Evolutionary conservation across 2,329 filamentous ascomycete genomes (phyloP), one percentile per base, ranked within the genome.

Genomic region (Microsporum audouinii): DNA sequence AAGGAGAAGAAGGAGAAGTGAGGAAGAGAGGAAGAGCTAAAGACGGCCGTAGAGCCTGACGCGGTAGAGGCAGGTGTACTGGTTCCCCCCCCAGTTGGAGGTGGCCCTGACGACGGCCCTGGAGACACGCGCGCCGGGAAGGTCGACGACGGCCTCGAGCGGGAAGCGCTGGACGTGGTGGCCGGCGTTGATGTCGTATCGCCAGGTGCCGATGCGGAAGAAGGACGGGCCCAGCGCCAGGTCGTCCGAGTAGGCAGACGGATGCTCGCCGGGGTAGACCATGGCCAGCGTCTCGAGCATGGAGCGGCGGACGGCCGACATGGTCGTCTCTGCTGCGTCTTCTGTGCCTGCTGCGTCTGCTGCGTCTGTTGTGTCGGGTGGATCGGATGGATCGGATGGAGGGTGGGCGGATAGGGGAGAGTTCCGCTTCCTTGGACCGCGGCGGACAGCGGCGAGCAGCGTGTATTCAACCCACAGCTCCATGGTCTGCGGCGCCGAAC

Each of bases 381-480:
- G n/a, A n/a, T n/a, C 43, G 36, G 36, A 10, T 33, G 8, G 0
- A 17, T 55, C 51, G 14, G 51, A 55, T 12, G 38, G 38, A 8
- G 7, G n/a, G n/a, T 12, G 38, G 38, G 14, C n/a, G 43, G 43
- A 27, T 47, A 12, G 43, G 3, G 60, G 51, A 10, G 58, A 57
- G n/a, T 47, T 59, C 27, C 38, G 27, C 12, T 36, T 45, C 49
- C 38, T 39, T 10, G 38, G 2, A 39, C 10, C 38, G 8, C 38
- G 45, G 6, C 2, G n/a, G 29, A 6, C 14, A 57, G 67, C 65
- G 23, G 17, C 17, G 17, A 23, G 17, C 17, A 85, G 79, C 17
- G 78, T 76, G 62, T 86, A 80, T 43, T 79, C 77, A 3, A 80
- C 84, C 80, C 87, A 89, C 6, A 92, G 71, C 69, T 92, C 88